Evolutionary conservation across 768 basidiomycete genomes (phyloP), one percentile per base, ranked within the genome.

Genomic region (Gelatoporia subvermispora): DNA sequence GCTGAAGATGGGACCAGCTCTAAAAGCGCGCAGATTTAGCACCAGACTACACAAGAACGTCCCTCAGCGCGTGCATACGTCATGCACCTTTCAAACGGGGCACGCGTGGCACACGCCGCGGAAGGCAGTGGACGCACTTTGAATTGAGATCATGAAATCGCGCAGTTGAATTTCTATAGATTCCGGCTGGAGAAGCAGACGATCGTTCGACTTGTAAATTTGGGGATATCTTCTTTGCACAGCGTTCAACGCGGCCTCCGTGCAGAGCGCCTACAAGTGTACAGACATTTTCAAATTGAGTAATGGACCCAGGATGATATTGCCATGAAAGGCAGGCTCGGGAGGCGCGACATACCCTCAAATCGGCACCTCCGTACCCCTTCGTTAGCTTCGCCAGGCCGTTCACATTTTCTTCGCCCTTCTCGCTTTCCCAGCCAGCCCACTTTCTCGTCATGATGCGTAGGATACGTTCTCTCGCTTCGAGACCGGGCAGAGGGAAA

Each of bases 81-180:
- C 28, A 31, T 31, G 28, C 28, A 31, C 28, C 10, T 36, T 36
- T 22, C 38, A 17, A 39, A 39, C 17, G 16, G 21, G 5, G 21
- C 17, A 39, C n/a, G n/a, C 17, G 41, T 41, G 41, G 41, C 8
- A n/a, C 18, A 34, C 28, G 43, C 39, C 35, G 8, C 11, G 45
- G 20, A 51, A 46, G n/a, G n/a, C n/a, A 38, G 24, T 31, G 18
- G 23, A 72, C 84, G 45, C 59, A 96, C 95, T 95, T 68, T 96
- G 93, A 48, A 96, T 82, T 2, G 95, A 91, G 59, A 95, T 87
- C 92, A 97, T 92, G 62, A 99, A 99, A 64, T 99, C 96, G 35
- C 90, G 76, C 43, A 96, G 73, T 28, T 85, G 80, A 16, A 97
- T 82, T 25, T 75, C 74, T 53, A 98, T 96, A 2, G 84, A 83